phyloP scores from a whole-genome alignment of 2,329 filamentous ascomycete species.

The Ceratocystis cacaofunesta region DNA sequence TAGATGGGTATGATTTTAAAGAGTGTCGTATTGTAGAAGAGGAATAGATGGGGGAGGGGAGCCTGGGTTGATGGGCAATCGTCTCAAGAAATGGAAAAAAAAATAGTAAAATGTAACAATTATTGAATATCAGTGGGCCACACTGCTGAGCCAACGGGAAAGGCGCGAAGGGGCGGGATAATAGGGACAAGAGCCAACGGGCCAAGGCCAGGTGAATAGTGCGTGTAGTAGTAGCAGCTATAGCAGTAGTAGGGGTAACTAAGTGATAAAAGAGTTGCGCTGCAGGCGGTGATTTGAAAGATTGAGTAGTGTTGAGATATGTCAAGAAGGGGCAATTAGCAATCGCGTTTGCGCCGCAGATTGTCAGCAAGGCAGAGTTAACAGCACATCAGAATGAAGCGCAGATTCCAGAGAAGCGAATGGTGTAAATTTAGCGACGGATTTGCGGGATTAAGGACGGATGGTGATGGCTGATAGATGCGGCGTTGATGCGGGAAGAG shows the following conservation, averaged over 20 bases:
- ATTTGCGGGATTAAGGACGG: constrained; percentile 23
- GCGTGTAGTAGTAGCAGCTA: too few relatives aligned
- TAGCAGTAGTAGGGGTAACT: too few relatives aligned
- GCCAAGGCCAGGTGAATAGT: not conserved
- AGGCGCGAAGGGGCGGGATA: constrained; percentile 8
- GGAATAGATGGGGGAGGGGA: not conserved
- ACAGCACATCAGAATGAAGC: constrained; percentile 16
- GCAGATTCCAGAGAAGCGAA: constrained; percentile 16
- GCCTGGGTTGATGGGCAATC: not conserved
- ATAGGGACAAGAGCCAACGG: not conserved
- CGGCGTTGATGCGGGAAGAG: constrained; percentile 36
- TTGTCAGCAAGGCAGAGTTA: constrained; percentile 3
- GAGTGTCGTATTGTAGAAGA: not conserved
- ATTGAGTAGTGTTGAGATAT: too few relatives aligned
- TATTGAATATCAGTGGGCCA: constrained; percentile 8
- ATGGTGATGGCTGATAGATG: constrained; percentile 17
- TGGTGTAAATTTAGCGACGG: constrained; percentile 26
- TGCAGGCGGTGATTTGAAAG: not conserved
- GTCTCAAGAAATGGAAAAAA: constrained; percentile 7
- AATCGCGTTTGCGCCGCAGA: constrained; percentile 15
- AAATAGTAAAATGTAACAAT: not conserved
- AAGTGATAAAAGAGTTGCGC: constrained; percentile 7
- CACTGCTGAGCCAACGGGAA: constrained; percentile 6
- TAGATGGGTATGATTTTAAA: not conserved
- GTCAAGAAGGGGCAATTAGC: constrained; percentile 3